Evolutionary conservation across 345 rosid species (phyloP).

Genomic region (Carallia pectinifolia): DNA sequence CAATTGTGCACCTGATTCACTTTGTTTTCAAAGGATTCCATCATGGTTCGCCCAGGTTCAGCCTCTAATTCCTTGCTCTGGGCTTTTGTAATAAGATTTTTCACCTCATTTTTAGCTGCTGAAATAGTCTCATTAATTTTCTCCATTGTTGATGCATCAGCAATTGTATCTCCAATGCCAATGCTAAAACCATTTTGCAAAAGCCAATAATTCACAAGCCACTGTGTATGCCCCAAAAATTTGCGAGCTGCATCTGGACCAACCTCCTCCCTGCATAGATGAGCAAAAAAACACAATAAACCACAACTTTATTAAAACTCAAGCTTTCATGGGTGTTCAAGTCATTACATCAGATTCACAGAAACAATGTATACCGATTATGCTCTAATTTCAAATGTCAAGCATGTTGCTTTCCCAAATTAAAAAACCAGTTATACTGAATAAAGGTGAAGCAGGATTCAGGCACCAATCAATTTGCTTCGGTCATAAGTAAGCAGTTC

Average conservation of each 20-base stretch:
- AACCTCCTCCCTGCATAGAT: conserved; percentile 81
- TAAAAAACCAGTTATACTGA: no score
- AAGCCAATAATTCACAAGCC: conserved; percentile 99
- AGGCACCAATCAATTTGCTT: no score
- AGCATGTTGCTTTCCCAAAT: background rate
- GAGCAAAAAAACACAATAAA: background rate
- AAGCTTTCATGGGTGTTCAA: background rate
- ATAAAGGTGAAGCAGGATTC: no score
- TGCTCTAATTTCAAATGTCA: background rate
- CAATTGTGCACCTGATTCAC: conserved; percentile 70
- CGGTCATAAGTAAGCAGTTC: no score
- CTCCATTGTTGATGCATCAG: conserved; percentile 94
- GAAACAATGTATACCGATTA: background rate
- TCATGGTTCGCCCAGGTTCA: conserved; percentile 96
- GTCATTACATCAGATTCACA: background rate
- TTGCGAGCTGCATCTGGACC: conserved; percentile 99
- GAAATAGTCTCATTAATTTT: conserved; percentile 85
- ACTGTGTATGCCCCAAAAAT: conserved; percentile 96
- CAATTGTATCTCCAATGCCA: conserved; percentile 98
- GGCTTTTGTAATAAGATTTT: conserved; percentile 61
- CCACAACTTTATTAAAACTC: conserved; percentile 1
- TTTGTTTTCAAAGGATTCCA: conserved; percentile 94
- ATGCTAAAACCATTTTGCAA: conserved; percentile 92
- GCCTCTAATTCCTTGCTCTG: conserved; percentile 76
- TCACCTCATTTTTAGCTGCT: conserved; percentile 78